phyloP scores from a whole-genome alignment of 192 early-diverging fungal species.

The Endogone sp. region DNA sequence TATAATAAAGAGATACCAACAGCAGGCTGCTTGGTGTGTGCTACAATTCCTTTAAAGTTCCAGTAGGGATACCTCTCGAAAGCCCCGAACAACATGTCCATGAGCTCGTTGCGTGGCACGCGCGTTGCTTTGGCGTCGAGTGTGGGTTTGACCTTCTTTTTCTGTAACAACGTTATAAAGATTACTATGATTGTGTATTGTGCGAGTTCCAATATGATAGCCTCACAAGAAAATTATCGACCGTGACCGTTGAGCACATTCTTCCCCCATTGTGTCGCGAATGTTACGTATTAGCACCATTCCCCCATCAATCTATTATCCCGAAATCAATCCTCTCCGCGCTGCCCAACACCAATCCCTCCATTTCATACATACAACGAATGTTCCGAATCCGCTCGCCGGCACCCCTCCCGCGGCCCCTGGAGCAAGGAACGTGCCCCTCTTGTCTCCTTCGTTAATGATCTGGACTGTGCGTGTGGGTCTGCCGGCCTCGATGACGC shows the following conservation, averaged over 20 bases:
- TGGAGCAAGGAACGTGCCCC: slow-evolving; percentile 41
- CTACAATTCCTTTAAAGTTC: slow-evolving; percentile 80
- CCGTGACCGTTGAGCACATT: not conserved
- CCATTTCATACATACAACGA: slow-evolving; percentile 13
- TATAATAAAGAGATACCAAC: slow-evolving; percentile 17
- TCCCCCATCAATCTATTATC: no score
- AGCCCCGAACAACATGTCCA: slow-evolving; percentile 75
- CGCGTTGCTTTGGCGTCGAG: slow-evolving; percentile 76
- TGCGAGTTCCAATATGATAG: not conserved
- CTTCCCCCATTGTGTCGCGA: not conserved
- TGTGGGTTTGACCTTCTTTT: slow-evolving; percentile 41
- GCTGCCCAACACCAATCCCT: no score
- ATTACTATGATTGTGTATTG: not conserved
- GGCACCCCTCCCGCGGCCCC: slow-evolving; percentile 31
- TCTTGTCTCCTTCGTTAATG: slow-evolving; percentile 33
- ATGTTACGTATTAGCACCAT: no score
- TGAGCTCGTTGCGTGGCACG: slow-evolving; percentile 79
- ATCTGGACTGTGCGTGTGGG: slow-evolving; percentile 48
- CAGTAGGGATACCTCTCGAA: slow-evolving; percentile 83
- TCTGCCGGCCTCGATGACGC: slow-evolving; percentile 52
- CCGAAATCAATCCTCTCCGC: no score
- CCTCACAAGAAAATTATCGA: not conserved
- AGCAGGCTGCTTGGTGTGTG: slow-evolving; percentile 77
- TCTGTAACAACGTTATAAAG: slow-evolving; percentile 35
- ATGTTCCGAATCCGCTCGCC: slow-evolving; percentile 19